Conservation (phyloP, 139 green algal genomes). For the Ettlia oleoabundans region DNA sequence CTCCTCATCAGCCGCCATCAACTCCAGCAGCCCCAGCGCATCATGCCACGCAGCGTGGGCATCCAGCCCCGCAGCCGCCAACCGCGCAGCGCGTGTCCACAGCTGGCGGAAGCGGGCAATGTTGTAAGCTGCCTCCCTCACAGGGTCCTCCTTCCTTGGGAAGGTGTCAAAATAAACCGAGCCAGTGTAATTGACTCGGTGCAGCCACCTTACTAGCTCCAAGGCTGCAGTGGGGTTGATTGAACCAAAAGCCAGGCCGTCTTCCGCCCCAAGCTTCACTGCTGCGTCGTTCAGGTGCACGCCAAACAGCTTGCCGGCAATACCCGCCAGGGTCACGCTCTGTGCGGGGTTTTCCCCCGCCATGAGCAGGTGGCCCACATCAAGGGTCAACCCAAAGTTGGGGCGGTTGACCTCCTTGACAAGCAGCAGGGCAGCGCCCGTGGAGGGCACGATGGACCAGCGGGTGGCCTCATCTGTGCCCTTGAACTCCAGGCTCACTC, state of each 20-base stretch:
- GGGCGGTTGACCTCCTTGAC: constrained; percentile 42
- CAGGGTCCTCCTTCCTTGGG: constrained; percentile 59
- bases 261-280: constrained; percentile 66
- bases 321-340: constrained; percentile 47
- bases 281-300: constrained; percentile 62
- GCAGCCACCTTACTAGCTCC: constrained; percentile 70
- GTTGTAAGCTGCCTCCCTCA: constrained; percentile 67
- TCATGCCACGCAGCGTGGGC: constrained; percentile 25
- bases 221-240: constrained; percentile 43
- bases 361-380: constrained; percentile 71
- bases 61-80: constrained; percentile 40
- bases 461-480: constrained; percentile 62
- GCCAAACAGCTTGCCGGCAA: constrained; percentile 59
- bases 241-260: constrained; percentile 62
- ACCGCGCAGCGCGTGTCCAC: constrained; percentile 38
- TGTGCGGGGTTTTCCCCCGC: constrained; percentile 74
- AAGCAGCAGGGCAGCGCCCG: constrained; percentile 59
- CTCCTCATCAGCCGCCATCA: constrained; percentile 31
- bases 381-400: constrained; percentile 75
- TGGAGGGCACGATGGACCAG: constrained; percentile 58
- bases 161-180: constrained; percentile 73
- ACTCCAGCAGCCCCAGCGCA: constrained; percentile 33
- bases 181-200: constrained; percentile 45
- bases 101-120: constrained; percentile 47
- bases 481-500: constrained; percentile 72